Evolutionary conservation across 768 basidiomycete genomes (phyloP).

Genomic region (Phanerochaete carnosa): DNA sequence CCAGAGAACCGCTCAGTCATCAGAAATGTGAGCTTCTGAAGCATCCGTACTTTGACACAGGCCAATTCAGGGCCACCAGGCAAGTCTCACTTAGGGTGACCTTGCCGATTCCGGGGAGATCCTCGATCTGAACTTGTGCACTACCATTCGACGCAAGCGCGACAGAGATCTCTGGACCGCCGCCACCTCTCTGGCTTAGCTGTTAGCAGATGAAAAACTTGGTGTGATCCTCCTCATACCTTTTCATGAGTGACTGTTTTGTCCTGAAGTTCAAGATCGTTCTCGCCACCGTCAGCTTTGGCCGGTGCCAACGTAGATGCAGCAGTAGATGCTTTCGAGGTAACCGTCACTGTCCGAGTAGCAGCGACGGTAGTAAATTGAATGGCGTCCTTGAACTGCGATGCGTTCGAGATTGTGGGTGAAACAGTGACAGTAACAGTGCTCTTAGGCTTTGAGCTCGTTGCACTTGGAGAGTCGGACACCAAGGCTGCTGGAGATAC

Average conservation of each 20-base stretch:
- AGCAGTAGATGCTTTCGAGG: neutral
- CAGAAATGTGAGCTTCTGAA: neutral
- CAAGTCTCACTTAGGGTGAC: slow-evolving; percentile 46
- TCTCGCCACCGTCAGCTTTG: slow-evolving; percentile 7
- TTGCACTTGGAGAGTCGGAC: neutral
- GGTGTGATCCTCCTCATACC: neutral
- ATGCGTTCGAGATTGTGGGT: neutral
- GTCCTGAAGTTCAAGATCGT: slow-evolving; percentile 16
- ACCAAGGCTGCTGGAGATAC: neutral
- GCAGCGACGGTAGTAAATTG: neutral
- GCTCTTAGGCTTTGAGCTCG: neutral
- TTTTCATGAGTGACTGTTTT: slow-evolving; percentile 6
- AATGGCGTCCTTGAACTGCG: neutral
- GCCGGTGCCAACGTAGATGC: neutral
- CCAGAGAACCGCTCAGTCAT: neutral
- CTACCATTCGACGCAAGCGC: slow-evolving; percentile 8
- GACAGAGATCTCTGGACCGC: neutral
- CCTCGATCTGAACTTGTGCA: slow-evolving; percentile 28
- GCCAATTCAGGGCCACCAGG: slow-evolving; percentile 65
- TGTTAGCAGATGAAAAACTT: neutral
- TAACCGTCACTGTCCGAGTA: slow-evolving; percentile 8
- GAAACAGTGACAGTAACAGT: slow-evolving; percentile 17
- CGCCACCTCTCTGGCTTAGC: neutral
- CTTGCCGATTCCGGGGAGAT: slow-evolving; percentile 29
- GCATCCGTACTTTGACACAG: slow-evolving; percentile 56